Base-by-base conservation (phyloP, 176 grass and related monocot genomes). In the Oropetium thomaeum region DNA sequence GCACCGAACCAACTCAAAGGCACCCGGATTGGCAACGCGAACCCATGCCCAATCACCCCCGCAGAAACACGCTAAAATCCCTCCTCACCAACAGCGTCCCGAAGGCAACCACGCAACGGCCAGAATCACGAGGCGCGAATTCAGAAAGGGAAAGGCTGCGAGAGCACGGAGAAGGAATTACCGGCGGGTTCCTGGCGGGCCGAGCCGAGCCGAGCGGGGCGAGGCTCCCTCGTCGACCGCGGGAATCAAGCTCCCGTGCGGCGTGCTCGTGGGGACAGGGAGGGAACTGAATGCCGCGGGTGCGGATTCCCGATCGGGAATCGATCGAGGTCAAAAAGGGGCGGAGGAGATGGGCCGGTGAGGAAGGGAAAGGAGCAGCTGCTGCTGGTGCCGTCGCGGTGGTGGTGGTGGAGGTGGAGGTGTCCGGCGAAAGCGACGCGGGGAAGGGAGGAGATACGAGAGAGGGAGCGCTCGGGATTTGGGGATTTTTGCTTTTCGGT, bases 371-470 rank as follows among this genome's bases (percentile, higher is more conserved):
- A 80, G 83, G 83, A 78, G 80, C 74, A 62, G 80, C 67, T 7
- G 7, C 49, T 22, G 53, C 23, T 11, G 53, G 53, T 57, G 53
- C 53, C 53, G 53, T 55, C 52, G 52, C 11, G 23, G 53, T 12
- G 22, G 53, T 12, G 22, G 52, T 55, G 52, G 52, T 52, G 9
- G 19, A 8, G n/a, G 20, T 12, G 23, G 75, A 83, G 80, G 80
- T 83, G 80, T 79, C 80, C 85, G 74, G 80, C 69, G 86, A 88
- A 83, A 88, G 86, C 86, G 80, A 88, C 80, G 61, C 62, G 34
- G 65, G 42, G 31, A 6, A 10, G 7, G 16, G 10, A 6, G 54
- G 38, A n/a, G 19, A 37, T 3, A 37, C 35, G 35, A 37, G 27
- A 7, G 49, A 10, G 54, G 9, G 0, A 6, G 17, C 55, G 63